Evolutionary conservation across 225 moss, liverwort and hornwort genomes (phyloP).

Genomic region (Pleurozium schreberi): DNA sequence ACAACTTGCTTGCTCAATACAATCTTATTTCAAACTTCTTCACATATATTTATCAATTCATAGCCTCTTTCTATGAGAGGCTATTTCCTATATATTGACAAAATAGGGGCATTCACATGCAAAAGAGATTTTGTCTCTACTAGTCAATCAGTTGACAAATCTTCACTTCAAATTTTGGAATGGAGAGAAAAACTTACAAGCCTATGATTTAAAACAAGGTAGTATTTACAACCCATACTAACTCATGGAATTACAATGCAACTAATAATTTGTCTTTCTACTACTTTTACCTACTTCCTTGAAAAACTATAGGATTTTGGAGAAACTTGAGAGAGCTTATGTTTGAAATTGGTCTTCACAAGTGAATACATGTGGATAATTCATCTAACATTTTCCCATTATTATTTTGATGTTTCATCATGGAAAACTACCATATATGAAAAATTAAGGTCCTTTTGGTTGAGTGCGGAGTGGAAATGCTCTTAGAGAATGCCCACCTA

Average conservation of each 20-base stretch:
- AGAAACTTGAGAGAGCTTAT: background rate
- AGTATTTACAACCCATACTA: background rate
- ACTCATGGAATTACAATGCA: no score
- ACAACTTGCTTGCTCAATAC: no score
- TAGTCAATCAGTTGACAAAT: background rate
- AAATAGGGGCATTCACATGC: background rate
- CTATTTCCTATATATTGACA: background rate
- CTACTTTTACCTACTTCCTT: background rate
- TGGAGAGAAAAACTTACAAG: background rate
- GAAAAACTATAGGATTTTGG: background rate
- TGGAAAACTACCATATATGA: background rate
- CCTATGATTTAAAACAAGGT: background rate
- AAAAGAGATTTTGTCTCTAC: background rate
- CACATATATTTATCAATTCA: background rate
- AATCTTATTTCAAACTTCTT: background rate
- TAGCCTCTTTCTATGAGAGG: background rate
- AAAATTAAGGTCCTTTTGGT: no score
- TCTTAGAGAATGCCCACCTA: no score
- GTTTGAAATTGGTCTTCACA: background rate
- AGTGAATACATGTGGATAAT: no score
- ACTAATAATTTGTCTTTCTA: background rate
- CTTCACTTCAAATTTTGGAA: background rate
- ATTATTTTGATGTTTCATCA: background rate
- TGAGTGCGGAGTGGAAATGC: no score
- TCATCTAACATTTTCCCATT: background rate